Evolutionary conservation across 2,329 filamentous ascomycete species (phyloP).

Genomic region (Neurospora sp.): DNA sequence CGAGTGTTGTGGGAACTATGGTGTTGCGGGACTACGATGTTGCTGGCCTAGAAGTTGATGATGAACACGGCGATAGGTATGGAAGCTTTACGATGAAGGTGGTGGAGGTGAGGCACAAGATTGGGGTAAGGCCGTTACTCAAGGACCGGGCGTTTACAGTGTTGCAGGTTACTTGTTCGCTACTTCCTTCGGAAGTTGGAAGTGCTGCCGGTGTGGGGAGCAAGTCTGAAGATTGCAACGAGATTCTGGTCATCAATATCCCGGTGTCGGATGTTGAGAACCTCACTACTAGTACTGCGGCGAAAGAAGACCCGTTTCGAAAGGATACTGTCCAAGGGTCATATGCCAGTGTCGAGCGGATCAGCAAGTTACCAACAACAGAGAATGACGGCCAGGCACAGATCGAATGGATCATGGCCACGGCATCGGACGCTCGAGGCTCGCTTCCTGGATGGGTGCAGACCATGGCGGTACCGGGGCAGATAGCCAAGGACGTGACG

Average conservation of each 20-base stretch:
- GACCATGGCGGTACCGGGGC: conserved; percentile 49
- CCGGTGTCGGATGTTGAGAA: conserved; percentile 26
- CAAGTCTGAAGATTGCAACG: conserved; percentile 13
- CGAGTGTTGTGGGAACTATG: conserved; percentile 39
- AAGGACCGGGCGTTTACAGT: conserved; percentile 57
- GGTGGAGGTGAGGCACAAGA: conserved; percentile 55
- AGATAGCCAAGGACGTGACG: conserved; percentile 61
- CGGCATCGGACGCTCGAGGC: conserved; percentile 60
- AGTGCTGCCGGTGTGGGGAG: conserved; percentile 13
- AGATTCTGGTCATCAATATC: conserved; percentile 50
- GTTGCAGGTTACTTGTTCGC: conserved; percentile 46
- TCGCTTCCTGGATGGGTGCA: conserved; percentile 56
- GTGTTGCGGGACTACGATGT: conserved; percentile 7
- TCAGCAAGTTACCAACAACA: conserved; percentile 32
- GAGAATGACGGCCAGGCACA: conserved; percentile 20
- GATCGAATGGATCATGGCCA: conserved; percentile 71
- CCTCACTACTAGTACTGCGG: conserved; percentile 22
- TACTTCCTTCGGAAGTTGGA: neutral
- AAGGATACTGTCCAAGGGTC: conserved; percentile 43
- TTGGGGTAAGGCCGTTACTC: conserved; percentile 43
- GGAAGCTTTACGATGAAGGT: conserved; percentile 38
- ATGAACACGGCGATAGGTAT: conserved; percentile 33
- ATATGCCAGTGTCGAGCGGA: conserved; percentile 57
- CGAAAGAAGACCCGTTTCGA: conserved; percentile 20
- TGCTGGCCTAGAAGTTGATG: conserved; percentile 24